Conservation (phyloP, 2,329 filamentous ascomycete species). For the Colletotrichum truncatum region DNA sequence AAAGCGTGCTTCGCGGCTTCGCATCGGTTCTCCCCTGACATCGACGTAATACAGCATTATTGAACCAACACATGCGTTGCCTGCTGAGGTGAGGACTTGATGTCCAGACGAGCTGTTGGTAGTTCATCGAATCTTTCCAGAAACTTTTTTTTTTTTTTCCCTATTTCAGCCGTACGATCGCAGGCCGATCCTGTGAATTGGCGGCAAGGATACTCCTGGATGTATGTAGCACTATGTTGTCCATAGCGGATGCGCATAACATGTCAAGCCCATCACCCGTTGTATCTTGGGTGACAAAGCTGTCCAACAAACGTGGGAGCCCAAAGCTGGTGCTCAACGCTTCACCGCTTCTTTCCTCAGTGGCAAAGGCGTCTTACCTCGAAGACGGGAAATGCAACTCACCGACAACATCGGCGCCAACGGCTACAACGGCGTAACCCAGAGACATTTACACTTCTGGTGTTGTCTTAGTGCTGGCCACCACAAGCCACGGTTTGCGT, state of each 20-base stretch:
- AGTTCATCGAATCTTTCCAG: background rate
- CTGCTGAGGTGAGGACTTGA: no score
- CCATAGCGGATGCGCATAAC: no score
- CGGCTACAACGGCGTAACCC: background rate
- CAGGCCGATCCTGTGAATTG: no score
- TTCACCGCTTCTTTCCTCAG: background rate
- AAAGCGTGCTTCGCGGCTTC: background rate
- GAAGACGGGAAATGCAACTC: background rate
- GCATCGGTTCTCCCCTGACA: background rate
- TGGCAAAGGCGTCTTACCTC: background rate
- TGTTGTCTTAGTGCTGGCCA: background rate
- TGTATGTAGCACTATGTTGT: no score
- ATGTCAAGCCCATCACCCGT: background rate
- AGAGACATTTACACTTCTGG: no score
- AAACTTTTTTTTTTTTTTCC: background rate
- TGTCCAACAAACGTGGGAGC: background rate
- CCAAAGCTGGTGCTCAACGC: no score
- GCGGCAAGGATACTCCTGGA: no score
- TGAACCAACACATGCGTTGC: background rate
- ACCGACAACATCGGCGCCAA: background rate
- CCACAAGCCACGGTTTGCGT: background rate
- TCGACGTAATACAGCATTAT: background rate
- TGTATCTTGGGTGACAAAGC: no score
- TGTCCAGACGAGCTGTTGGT: no score
- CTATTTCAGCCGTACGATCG: no score